Evolutionary conservation across 345 rosid species (phyloP), one percentile per base, ranked within the genome.

Genomic region (Brassica cretica): DNA sequence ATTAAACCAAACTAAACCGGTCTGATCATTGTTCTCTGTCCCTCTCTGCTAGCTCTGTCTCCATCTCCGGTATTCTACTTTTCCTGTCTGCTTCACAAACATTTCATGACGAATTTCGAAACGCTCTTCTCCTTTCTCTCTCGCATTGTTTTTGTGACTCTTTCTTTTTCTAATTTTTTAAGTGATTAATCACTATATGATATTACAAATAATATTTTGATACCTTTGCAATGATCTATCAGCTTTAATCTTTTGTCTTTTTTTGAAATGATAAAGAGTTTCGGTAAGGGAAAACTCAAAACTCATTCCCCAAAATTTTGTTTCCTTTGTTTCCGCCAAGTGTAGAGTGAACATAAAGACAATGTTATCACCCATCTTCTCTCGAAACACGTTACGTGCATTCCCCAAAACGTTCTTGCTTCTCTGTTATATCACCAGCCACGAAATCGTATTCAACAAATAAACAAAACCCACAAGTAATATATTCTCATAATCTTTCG

Each of bases 101-200:
- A 53, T 68, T 27, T 53, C 82, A 79, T 79, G 82, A 51, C 37
- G 9, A 21, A 30, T 16, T 79, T 68, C 18, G 18, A 79, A 79
- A 79, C 74, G 70, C 63, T 73, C 82, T 61, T 33, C 63, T 21
- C 30, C n/a, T 66, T 16, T 72, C 56, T 60, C 64, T 46, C 69
- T 46, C 7, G 70, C 78, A 79, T 68, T 73, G 49, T 61, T 79
- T 66, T 72, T 77, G 81, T 78, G 77, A 66, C 73, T 78, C 4
- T 64, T 37, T 1, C 14, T 35, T 8, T 59, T 15, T 66, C 8
- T 9, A 21, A 12, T 10, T 18, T 41, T 44, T 24, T 6, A 30
- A 7, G 24, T 18, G 51, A 19, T 33, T 44, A 46, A 14, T 12
- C 12, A 9, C 66, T 59, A 7, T 37, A 21, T 39, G n/a, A 32